Conservation (phyloP, 495 filamentous ascomycete species). For the Margaritispora aquatica region DNA sequence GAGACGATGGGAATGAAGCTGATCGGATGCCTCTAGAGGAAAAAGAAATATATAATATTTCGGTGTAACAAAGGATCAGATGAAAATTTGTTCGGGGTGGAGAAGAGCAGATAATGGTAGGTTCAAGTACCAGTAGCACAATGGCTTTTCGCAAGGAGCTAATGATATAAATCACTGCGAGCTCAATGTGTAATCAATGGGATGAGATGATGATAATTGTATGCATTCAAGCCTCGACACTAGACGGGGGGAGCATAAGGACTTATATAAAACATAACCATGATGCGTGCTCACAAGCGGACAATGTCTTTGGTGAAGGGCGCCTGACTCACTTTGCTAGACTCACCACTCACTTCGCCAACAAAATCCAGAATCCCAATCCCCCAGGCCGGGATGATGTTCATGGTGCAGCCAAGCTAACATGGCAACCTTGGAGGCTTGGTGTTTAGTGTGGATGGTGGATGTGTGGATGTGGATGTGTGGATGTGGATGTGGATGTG, state of each 20-base stretch:
- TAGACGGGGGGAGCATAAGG: neutral
- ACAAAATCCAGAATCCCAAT: no score
- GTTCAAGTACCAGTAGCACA: neutral
- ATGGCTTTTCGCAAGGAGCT: neutral
- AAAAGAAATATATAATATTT: neutral
- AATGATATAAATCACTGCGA: neutral
- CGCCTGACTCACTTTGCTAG: neutral
- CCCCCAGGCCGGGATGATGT: neutral
- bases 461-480: neutral
- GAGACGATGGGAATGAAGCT: neutral
- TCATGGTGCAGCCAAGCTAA: neutral
- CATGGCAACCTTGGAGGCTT: neutral
- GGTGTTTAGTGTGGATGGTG: neutral
- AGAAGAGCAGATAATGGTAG: neutral
- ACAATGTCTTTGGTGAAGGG: neutral
- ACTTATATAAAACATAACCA: slow-evolving; percentile 1
- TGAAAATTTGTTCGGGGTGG: neutral
- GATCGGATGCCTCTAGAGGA: neutral
- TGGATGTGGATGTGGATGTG: neutral
- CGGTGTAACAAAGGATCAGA: neutral
- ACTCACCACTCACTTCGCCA: no score
- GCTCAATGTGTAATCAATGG: neutral
- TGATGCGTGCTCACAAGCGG: no score
- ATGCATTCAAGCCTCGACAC: neutral
- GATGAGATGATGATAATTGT: neutral